Conservation (phyloP, 2,329 filamentous ascomycete species). For the Penicillium fuscoglaucum region DNA sequence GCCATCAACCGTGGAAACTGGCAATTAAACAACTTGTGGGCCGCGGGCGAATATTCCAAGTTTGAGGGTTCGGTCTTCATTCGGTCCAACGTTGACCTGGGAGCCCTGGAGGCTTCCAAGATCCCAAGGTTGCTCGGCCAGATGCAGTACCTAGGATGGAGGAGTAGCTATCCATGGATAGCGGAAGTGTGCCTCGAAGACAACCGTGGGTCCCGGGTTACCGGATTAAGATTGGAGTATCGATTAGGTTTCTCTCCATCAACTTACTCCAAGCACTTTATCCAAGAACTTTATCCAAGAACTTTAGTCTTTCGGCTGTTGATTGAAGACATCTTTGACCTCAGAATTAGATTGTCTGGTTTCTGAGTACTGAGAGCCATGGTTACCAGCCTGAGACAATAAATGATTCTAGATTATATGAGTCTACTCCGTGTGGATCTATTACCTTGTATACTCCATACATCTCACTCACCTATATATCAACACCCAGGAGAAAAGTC, state of each 20-base stretch:
- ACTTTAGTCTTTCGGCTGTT: no score
- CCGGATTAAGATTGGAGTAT: constrained; percentile 2
- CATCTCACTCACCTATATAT: not conserved
- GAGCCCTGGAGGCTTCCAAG: no score
- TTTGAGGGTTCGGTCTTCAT: not conserved
- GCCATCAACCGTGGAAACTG: not conserved
- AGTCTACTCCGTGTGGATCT: not conserved
- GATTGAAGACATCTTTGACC: not conserved
- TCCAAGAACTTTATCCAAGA: no score
- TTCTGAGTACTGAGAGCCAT: not conserved
- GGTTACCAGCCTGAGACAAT: not conserved
- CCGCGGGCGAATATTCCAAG: not conserved
- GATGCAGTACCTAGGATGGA: constrained; percentile 10
- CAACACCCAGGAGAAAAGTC: not conserved
- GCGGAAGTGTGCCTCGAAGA: constrained; percentile 12
- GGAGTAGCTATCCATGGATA: constrained; percentile 16
- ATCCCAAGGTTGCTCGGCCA: not conserved
- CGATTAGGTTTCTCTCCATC: constrained; percentile 9
- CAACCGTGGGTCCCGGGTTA: constrained; percentile 18
- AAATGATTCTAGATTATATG: not conserved
- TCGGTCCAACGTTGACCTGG: not conserved
- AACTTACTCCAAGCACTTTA: not conserved
- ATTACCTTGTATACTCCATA: not conserved
- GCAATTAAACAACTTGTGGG: not conserved
- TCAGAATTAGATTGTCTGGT: not conserved